Conservation (phyloP, 805 yeast genomes). For the Helenozyma rhizophorensis region DNA sequence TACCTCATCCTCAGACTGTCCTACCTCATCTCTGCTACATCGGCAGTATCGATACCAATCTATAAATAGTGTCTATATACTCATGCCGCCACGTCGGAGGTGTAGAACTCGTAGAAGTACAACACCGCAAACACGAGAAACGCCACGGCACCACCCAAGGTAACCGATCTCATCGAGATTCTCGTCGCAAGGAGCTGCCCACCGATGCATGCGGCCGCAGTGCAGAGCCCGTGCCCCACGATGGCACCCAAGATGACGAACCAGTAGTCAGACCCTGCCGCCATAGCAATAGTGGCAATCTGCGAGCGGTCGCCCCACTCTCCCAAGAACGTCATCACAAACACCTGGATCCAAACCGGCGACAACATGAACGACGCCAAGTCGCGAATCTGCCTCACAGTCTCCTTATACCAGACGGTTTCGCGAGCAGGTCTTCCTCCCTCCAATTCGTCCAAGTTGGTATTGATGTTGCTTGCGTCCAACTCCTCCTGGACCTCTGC, state of each 20-base stretch:
- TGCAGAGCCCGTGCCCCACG: conserved; percentile 84
- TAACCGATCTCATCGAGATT: conserved; percentile 87
- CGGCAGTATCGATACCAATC: too few species aligned
- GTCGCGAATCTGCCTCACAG: conserved; percentile 43
- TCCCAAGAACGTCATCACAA: conserved; percentile 92
- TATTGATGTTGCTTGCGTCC: conserved; percentile 54
- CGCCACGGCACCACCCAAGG: conserved; percentile 85
- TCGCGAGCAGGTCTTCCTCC: conserved; percentile 35
- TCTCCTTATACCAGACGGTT: conserved; percentile 22
- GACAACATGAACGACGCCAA: conserved; percentile 65
- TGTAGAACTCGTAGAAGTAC: conserved; percentile 67
- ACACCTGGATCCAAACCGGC: conserved; percentile 91
- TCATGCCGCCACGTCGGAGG: conserved; percentile 17
- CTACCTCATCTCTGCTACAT: too few species aligned
- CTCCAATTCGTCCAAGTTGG: conserved; percentile 54
- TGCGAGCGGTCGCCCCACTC: conserved; percentile 99
- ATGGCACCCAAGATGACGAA: conserved; percentile 84
- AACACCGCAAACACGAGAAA: conserved; percentile 78
- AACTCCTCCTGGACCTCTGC: conserved; percentile 97
- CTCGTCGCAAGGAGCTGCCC: conserved; percentile 87
- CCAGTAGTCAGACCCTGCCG: conserved; percentile 94
- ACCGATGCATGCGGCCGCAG: conserved; percentile 87
- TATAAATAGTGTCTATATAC: too few species aligned
- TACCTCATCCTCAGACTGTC: too few species aligned
- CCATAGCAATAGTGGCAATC: conserved; percentile 97